phyloP scores from a whole-genome alignment of 179 eudicot species.

The Beta lomatogona region DNA sequence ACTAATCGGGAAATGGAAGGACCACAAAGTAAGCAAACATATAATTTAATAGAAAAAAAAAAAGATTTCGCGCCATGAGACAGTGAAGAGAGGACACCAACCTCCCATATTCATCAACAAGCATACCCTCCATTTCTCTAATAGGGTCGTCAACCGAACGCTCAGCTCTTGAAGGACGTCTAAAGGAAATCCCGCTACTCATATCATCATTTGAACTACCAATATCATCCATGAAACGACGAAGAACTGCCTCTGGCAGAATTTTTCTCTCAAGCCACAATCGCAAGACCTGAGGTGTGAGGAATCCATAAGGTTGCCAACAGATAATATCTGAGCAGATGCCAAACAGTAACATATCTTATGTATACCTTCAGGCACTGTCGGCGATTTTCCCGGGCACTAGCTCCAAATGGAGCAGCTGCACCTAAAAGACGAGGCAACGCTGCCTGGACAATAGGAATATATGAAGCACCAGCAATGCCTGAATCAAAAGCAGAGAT shows the following conservation, averaged over 20 bases:
- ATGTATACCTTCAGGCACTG: constrained; percentile 85
- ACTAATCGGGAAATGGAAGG: too few species aligned
- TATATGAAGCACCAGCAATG: constrained; percentile 87
- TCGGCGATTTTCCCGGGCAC: constrained; percentile 88
- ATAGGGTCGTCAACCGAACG: constrained; percentile 95
- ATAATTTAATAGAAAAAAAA: background rate
- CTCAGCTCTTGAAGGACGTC: constrained; percentile 85
- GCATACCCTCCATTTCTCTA: constrained; percentile 97
- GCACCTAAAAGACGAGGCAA: constrained; percentile 89
- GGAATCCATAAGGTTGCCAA: constrained; percentile 11
- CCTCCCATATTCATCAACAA: constrained; percentile 99
- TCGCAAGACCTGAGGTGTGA: constrained; percentile 63
- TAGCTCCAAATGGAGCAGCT: constrained; percentile 86
- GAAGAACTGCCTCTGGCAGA: constrained; percentile 81
- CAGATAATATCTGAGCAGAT: constrained; percentile 9
- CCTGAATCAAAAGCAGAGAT: constrained; percentile 44
- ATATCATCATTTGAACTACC: constrained; percentile 67
- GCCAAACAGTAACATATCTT: background rate
- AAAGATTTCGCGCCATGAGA: background rate
- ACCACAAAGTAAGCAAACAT: background rate
- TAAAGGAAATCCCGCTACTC: constrained; percentile 57
- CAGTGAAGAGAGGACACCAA: constrained; percentile 24
- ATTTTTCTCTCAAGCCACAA: constrained; percentile 98
- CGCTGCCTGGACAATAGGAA: constrained; percentile 82
- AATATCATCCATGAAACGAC: constrained; percentile 73